Conservation (phyloP, 441 rosid species). For the Breynia disticha region DNA sequence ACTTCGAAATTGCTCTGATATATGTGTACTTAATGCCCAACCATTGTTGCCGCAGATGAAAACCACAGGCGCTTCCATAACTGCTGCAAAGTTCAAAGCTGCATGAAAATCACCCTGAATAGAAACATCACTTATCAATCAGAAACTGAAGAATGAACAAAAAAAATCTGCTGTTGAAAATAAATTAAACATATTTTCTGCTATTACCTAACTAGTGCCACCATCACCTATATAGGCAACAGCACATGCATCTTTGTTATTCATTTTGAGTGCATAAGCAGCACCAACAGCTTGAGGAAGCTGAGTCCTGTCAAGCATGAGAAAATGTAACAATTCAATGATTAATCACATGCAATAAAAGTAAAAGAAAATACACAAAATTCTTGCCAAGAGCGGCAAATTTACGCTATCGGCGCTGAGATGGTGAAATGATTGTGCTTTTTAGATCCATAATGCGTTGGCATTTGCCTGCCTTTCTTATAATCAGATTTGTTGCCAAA, state of each 20-base stretch:
- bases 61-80: constrained; percentile 56
- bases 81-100: constrained; percentile 75
- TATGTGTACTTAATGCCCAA: constrained; percentile 74
- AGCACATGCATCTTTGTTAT: constrained; percentile 49
- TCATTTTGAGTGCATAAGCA: constrained; percentile 74
- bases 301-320: constrained; percentile 41
- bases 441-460: constrained; percentile 67
- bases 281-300: constrained; percentile 77
- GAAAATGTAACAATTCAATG: background rate
- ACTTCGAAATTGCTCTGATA: constrained; percentile 69
- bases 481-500: constrained; percentile 56
- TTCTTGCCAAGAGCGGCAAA: background rate
- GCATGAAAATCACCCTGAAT: constrained; percentile 81
- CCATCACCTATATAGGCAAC: constrained; percentile 64
- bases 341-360: background rate
- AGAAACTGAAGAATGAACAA: background rate
- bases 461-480: constrained; percentile 82
- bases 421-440: constrained; percentile 50
- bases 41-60: constrained; percentile 77
- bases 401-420: constrained; percentile 66
- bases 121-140: background rate
- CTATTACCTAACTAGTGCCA: constrained; percentile 56
- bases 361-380: background rate
- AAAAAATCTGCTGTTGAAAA: too few relatives aligned
- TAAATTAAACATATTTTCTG: background rate